A percentile compares a stretch with the other conserved stretches of the same genome.
These are phyloP conservation scores for Eryngium alpinum DNA, from an alignment of 140 eudicot species.

Conservation along the genomic window DNA sequence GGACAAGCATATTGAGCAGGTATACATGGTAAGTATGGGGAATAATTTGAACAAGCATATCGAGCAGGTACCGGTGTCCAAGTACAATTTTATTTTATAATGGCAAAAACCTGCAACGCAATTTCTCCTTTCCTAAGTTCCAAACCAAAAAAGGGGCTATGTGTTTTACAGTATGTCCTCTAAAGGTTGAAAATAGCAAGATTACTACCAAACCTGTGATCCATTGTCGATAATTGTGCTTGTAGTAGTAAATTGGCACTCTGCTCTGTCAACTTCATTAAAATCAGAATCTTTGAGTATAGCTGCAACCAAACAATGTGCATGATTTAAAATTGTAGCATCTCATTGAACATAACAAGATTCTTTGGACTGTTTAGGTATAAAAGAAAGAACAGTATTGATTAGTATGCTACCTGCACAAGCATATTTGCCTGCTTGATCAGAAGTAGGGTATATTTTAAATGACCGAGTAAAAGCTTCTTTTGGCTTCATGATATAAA, in stretches of 20 bases:
- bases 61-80: neutral
- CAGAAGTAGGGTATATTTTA: constrained; percentile 59
- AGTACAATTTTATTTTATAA: neutral
- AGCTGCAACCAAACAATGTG: constrained; percentile 48
- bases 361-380: neutral
- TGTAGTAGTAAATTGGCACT: constrained; percentile 89
- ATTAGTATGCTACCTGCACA: constrained; percentile 55
- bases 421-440: constrained; percentile 77
- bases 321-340: neutral
- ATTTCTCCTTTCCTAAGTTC: neutral
- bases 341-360: neutral
- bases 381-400: neutral
- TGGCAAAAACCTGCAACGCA: neutral
- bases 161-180: neutral
- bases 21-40: neutral
- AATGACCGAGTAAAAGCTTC: constrained; percentile 45
- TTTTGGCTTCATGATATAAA: constrained; percentile 72
- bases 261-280: constrained; percentile 83
- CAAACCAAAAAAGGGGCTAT: neutral
- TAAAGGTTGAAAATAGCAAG: neutral
- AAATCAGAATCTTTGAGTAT: constrained; percentile 82
- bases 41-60: neutral
- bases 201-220: constrained; percentile 58
- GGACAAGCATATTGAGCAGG: neutral
- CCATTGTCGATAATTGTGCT: constrained; percentile 85